Conservation (phyloP, 2,329 filamentous ascomycete genomes). For the Stachybotrys chlorohalonatus region DNA sequence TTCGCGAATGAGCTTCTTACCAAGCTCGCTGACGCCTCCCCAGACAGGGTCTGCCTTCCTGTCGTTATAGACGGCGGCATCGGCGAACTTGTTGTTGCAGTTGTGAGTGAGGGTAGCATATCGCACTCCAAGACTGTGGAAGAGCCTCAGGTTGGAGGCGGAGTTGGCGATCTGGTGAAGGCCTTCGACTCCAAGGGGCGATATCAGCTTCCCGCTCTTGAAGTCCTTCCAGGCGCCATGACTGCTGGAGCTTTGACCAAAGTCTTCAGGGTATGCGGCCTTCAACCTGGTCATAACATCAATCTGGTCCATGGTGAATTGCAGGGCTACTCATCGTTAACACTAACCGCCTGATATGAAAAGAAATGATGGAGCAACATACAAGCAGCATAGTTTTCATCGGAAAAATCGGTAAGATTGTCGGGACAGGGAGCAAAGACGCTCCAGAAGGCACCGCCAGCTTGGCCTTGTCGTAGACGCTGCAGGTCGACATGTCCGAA, state of each 20-base stretch:
- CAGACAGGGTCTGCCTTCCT: slow-evolving; percentile 49
- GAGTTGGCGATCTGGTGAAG: slow-evolving; percentile 92
- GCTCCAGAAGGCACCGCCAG: slow-evolving; percentile 90
- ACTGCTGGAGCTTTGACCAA: slow-evolving; percentile 56
- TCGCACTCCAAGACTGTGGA: slow-evolving; percentile 68
- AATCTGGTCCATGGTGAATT: slow-evolving; percentile 64
- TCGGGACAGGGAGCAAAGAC: slow-evolving; percentile 71
- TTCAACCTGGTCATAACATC: slow-evolving; percentile 61
- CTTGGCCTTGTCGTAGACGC: slow-evolving; percentile 59
- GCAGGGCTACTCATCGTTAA: slow-evolving; percentile 37
- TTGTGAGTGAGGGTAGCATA: slow-evolving; percentile 90
- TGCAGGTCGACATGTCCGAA: slow-evolving; percentile 69
- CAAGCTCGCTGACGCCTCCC: slow-evolving; percentile 64
- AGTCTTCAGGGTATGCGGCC: slow-evolving; percentile 54
- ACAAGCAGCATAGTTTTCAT: slow-evolving; percentile 62
- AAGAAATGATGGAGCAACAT: slow-evolving; percentile 14
- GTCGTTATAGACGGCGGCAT: slow-evolving; percentile 61
- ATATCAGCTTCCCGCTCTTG: slow-evolving; percentile 56
- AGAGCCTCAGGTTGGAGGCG: slow-evolving; percentile 64
- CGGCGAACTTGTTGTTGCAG: slow-evolving; percentile 84
- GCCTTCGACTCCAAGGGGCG: slow-evolving; percentile 74
- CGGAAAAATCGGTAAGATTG: slow-evolving; percentile 64
- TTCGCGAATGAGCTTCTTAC: slow-evolving; percentile 63
- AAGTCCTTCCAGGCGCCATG: slow-evolving; percentile 54
- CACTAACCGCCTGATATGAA: not conserved